Evolutionary conservation across 1,139 yeast species (phyloP), one percentile per base, ranked within the genome.

Genomic region (Sugiyamaella xylanicola): DNA sequence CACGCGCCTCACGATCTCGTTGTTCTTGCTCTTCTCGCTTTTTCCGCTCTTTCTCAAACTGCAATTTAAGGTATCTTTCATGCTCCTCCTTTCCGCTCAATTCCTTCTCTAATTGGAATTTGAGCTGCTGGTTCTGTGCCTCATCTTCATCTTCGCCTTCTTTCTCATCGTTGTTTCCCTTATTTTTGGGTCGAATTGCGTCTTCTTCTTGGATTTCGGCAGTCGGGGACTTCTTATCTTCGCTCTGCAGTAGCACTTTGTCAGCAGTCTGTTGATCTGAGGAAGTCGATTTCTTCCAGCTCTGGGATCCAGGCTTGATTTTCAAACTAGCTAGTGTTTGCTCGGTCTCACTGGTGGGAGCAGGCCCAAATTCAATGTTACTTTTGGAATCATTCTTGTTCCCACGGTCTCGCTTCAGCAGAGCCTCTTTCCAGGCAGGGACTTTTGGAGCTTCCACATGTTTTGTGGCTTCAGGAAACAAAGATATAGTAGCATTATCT

Each of bases 401-500:
- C 16, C 32, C 48, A 29, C 20, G 35, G 5, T 25, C 29, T 42
- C 46, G n/a, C 13, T 48, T 39, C 39, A 40, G 7, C 17, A 48
- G 20, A 17, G 52, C 52, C 20, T 48, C 47, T 16, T 48, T 48
- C 52, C 52, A 48, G 9, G 52, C 52, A 40, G 52, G 52, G 22
- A 48, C 32, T 29, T 40, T 48, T n/a, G 52, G 52, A 4, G 47
- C 45, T 25, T 48, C 52, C 9, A 29, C 21, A 41, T 39, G 40
- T 16, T 48, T 48, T 5, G 43, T 46, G 5, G 52, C 17, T n/a
- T 11, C 19, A 17, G 52, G 46, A 29, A 48, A 48, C 29, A 48
- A 41, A 3, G 52, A 48, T 40, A 48, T 48, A n/a, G 46, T 48
- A 11, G 65, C 52, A 48, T 29, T 41, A 2, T 46, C 45, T 1